phyloP scores from a whole-genome alignment of 2,329 filamentous ascomycete species.

The Dactylellina leptospora region DNA sequence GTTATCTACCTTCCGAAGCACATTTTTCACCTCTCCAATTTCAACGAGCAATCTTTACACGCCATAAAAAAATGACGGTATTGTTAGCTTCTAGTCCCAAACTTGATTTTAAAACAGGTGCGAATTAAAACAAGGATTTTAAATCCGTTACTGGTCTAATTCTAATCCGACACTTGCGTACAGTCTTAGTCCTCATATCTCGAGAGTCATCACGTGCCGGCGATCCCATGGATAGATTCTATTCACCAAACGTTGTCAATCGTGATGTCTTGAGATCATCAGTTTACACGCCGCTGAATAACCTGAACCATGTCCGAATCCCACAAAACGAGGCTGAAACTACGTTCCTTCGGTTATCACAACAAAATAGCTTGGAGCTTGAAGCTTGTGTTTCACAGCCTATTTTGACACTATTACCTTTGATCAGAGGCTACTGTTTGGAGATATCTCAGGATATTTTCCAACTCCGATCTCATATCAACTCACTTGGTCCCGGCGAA shows the following conservation, averaged over 20 bases:
- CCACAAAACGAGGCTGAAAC: slow-evolving; percentile 26
- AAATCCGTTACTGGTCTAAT: background rate
- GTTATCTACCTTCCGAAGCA: slow-evolving; percentile 29
- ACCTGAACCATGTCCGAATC: background rate
- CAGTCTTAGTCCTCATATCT: slow-evolving; percentile 22
- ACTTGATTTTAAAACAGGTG: slow-evolving; percentile 29
- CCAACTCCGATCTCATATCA: slow-evolving; percentile 8
- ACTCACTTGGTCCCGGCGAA: slow-evolving; percentile 2
- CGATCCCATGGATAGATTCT: no score
- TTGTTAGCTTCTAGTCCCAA: background rate
- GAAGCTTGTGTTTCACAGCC: slow-evolving; percentile 35
- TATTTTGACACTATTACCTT: background rate
- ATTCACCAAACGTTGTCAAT: slow-evolving; percentile 11
- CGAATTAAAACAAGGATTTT: no score
- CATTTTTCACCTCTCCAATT: slow-evolving; percentile 31
- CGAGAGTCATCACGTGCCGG: no score
- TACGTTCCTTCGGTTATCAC: slow-evolving; percentile 15
- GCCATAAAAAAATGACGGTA: slow-evolving; percentile 7
- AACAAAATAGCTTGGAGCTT: slow-evolving; percentile 17
- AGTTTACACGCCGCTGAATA: background rate
- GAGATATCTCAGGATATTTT: slow-evolving; percentile 27
- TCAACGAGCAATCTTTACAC: background rate
- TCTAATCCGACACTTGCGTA: background rate
- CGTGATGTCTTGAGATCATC: slow-evolving; percentile 18
- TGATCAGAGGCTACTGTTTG: slow-evolving; percentile 6